These are phyloP conservation scores for Colletotrichum paranaense DNA, from an alignment of 2,329 filamentous ascomycete genomes.

Conservation along the genomic window DNA sequence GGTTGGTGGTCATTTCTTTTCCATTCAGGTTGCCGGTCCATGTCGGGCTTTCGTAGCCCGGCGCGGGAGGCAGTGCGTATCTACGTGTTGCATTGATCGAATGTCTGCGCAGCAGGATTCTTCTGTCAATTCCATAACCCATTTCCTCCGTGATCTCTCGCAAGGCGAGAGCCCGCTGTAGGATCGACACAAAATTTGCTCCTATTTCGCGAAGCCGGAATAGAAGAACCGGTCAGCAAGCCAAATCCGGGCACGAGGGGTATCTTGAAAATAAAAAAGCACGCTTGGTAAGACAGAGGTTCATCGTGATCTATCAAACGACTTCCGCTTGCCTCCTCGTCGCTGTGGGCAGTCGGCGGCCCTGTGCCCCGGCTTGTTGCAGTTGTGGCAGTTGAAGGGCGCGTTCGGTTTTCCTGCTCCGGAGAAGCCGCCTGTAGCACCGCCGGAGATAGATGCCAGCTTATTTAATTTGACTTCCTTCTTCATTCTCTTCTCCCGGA, in stretches of 20 bases:
- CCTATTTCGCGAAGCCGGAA: not conserved
- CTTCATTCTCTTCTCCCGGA: slow-evolving; percentile 70
- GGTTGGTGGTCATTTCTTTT: not conserved
- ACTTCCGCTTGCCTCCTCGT: slow-evolving; percentile 31
- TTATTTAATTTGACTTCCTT: slow-evolving; percentile 76
- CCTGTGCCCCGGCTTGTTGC: slow-evolving; percentile 71
- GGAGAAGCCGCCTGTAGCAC: slow-evolving; percentile 19
- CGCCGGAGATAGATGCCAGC: slow-evolving; percentile 68
- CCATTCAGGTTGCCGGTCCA: not conserved
- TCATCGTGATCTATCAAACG: slow-evolving; percentile 16
- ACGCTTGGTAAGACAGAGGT: not conserved
- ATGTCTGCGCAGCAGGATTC: not conserved
- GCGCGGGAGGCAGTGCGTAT: not conserved
- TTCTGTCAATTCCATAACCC: not conserved
- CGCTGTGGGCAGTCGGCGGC: slow-evolving; percentile 63
- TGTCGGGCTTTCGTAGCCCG: not conserved
- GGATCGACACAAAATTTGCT: not conserved
- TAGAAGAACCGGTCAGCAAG: not conserved
- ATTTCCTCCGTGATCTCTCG: not conserved
- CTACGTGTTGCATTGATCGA: not conserved
- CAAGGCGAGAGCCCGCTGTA: not conserved
- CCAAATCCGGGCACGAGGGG: slow-evolving; percentile 5
- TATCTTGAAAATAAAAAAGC: slow-evolving; percentile 21
- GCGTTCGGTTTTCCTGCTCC: slow-evolving; percentile 30
- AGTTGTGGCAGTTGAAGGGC: slow-evolving; percentile 66